Conservation (phyloP, 306 rosid genomes). For the Carpinus viminea region DNA sequence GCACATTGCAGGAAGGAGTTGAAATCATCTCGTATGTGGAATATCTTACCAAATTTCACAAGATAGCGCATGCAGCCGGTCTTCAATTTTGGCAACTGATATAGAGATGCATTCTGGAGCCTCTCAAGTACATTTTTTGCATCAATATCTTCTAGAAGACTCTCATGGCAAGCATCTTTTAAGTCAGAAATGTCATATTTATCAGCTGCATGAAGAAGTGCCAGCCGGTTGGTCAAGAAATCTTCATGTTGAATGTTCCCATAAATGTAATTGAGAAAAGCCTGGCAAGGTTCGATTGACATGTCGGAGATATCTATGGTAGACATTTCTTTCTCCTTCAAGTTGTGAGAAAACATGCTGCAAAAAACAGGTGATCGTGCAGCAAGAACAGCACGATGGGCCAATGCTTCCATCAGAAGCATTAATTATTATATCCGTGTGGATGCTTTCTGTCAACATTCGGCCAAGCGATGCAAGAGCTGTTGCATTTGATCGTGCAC, state of each 20-base stretch:
- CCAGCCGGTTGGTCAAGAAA: constrained; percentile 66
- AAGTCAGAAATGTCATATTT: constrained; percentile 87
- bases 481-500: constrained; percentile 56
- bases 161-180: constrained; percentile 85
- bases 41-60: constrained; percentile 91
- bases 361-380: constrained; percentile 81
- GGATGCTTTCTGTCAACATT: constrained; percentile 86
- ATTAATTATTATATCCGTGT: constrained; percentile 81
- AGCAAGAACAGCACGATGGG: constrained; percentile 94
- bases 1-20: constrained; percentile 72
- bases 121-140: constrained; percentile 88
- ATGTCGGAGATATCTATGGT: constrained; percentile 83
- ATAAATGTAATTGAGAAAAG: constrained; percentile 74
- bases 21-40: constrained; percentile 77
- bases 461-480: constrained; percentile 68
- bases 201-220: constrained; percentile 87
- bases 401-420: constrained; percentile 82
- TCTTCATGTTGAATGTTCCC: constrained; percentile 79
- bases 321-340: constrained; percentile 83
- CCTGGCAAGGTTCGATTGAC: constrained; percentile 81
- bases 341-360: constrained; percentile 94
- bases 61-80: constrained; percentile 76
- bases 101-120: constrained; percentile 86
- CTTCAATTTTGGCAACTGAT: constrained; percentile 71
- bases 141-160: constrained; percentile 91